Percentiles rank a stretch among this genome's conserved stretches.
Conservation (phyloP, 208 protist genomes). For the Leishmania braziliensis region DNA sequence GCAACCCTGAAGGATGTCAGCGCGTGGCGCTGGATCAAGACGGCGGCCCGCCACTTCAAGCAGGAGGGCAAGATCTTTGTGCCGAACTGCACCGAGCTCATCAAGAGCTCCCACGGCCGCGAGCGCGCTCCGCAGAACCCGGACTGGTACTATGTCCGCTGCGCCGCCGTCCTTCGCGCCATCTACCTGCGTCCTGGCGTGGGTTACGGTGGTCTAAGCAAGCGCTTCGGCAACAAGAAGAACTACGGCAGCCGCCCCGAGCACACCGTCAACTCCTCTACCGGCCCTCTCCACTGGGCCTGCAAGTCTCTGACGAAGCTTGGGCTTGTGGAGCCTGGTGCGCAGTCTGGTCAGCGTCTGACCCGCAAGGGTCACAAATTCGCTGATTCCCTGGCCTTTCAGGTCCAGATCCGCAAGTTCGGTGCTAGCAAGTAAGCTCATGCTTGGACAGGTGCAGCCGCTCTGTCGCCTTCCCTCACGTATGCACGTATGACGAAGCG, state of each 20-base stretch:
- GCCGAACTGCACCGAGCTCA: constrained; percentile 96
- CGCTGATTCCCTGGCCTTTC: constrained; percentile 93
- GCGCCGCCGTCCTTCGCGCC: constrained; percentile 96
- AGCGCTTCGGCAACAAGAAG: constrained; percentile 94
- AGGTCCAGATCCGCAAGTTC: constrained; percentile 18
- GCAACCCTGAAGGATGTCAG: constrained; percentile 95
- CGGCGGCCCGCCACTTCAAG: constrained; percentile 96
- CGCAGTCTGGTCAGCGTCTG: constrained; percentile 88
- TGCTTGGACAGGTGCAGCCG: neutral
- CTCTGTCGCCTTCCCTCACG: neutral
- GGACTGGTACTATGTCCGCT: constrained; percentile 99
- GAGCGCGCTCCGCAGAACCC: constrained; percentile 96
- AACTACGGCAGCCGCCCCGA: constrained; percentile 87
- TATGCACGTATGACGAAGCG: neutral
- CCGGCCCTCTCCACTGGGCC: constrained; percentile 91
- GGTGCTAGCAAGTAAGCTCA: constrained; percentile 3
- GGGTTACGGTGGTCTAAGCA: constrained; percentile 94
- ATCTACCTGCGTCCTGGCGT: constrained; percentile 96
- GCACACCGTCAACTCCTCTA: constrained; percentile 86
- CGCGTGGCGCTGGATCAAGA: constrained; percentile 95
- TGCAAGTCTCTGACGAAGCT: constrained; percentile 96
- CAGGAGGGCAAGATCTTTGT: constrained; percentile 93
- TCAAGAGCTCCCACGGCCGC: constrained; percentile 96
- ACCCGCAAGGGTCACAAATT: constrained; percentile 95
- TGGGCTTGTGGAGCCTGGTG: constrained; percentile 89